Evolutionary conservation across 1,284 basidiomycete genomes (phyloP), one percentile per base, ranked within the genome.

Genomic region (Tetrapyrgos nigripes): DNA sequence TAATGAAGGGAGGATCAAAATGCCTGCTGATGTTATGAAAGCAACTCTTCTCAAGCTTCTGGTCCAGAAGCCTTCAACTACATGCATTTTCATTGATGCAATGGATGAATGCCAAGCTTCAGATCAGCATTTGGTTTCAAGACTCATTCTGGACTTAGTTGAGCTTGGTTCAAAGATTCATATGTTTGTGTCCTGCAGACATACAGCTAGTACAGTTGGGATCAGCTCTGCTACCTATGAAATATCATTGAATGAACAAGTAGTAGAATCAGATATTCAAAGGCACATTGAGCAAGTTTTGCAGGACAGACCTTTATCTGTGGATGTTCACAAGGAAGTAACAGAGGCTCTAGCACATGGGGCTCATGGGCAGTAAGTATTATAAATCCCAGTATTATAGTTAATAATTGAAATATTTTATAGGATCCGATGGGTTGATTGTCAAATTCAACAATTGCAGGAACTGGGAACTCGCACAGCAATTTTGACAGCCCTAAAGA

Each of bases 361-460:
- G 13, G 37, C 37, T n/a, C 6, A 40, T 40, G 37, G 37, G 4
- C 37, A 40, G 37, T 40, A 40, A 40, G 37, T 40, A 40, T 6
- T 17, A 9, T 17, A 17, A 5, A n/a, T n/a, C n/a, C n/a, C n/a
- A n/a, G n/a, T n/a, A 40, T 40, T 11, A 40, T 9, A 17, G 4
- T n/a, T 40, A 4, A 9, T 17, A 4, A 40, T 8, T 9, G 19
- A 9, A 11, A 17, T 5, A 40, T 40, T 9, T 8, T 4, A 3
- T 0, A 55, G 53, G 9, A 37, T 55, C 31, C 44, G 31, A n/a
- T 55, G 53, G 53, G 45, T 48, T 13, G 45, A 55, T 27, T 55
- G 53, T 37, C 53, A 54, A 35, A 14, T 48, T 45, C 31, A 21
- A 3, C 24, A 17, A 35, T 35, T 55, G 10, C 33, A 21, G 19